Conservation (phyloP, 345 rosid species). For the Melastoma malabathricum region DNA sequence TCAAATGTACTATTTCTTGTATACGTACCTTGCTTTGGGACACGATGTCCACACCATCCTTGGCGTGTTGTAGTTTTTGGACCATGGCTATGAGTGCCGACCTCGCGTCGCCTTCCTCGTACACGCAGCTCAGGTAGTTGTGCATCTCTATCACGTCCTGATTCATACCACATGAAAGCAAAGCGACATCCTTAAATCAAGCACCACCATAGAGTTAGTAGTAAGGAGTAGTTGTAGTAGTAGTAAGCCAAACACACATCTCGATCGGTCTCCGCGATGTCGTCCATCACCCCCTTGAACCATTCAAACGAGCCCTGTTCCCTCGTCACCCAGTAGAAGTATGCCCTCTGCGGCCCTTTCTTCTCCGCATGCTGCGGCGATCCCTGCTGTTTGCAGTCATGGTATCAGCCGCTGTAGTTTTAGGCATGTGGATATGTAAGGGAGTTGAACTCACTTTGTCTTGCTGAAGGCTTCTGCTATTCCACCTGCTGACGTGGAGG, state of each 20-base stretch:
- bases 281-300: constrained; percentile 99
- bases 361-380: neutral
- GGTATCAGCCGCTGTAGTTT: too few relatives aligned
- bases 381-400: too few relatives aligned
- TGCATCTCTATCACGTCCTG: constrained; percentile 90
- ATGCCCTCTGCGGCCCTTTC: constrained; percentile 52
- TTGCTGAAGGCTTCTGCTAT: neutral
- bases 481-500: constrained; percentile 35
- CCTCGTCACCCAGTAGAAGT: constrained; percentile 94
- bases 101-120: constrained; percentile 96
- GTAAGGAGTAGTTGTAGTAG: neutral
- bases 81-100: constrained; percentile 93
- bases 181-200: neutral
- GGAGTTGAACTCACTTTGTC: neutral
- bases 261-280: constrained; percentile 61
- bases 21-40: constrained; percentile 86
- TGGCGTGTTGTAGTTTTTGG: constrained; percentile 85
- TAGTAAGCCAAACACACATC: constrained; percentile 28
- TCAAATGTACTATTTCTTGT: neutral
- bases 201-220: too few relatives aligned
- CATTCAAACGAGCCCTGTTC: constrained; percentile 93
- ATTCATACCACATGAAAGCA: constrained; percentile 1
- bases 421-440: neutral
- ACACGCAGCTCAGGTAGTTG: constrained; percentile 85
- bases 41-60: constrained; percentile 80